Conservation (phyloP, 768 basidiomycete species). For the Leccinum obscurum region DNA sequence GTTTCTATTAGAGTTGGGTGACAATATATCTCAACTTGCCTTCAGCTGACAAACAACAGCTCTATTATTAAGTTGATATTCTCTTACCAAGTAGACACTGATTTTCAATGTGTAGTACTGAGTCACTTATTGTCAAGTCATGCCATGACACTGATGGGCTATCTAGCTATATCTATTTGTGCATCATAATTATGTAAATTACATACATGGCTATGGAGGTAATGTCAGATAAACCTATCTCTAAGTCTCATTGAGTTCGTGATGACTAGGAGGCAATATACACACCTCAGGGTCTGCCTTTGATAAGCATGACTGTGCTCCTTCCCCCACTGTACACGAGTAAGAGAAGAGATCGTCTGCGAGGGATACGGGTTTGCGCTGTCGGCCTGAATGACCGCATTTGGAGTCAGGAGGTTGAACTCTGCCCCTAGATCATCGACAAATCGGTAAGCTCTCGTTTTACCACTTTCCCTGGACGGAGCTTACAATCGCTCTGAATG, state of each 20-base stretch:
- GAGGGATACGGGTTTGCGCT: conserved; percentile 3
- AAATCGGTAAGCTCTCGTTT: neutral
- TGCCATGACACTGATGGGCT: neutral
- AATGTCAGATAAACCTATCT: neutral
- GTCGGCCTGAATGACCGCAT: neutral
- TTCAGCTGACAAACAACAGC: neutral
- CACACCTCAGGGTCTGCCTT: conserved; percentile 5
- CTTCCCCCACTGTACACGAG: neutral
- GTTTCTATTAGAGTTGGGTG: neutral
- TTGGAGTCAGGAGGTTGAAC: conserved; percentile 4
- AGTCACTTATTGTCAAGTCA: neutral
- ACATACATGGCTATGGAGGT: neutral
- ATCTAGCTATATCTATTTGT: neutral
- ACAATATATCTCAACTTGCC: neutral
- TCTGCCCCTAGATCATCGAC: conserved; percentile 5
- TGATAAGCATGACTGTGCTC: conserved; percentile 3
- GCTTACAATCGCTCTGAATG: conserved; percentile 11
- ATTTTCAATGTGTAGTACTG: neutral
- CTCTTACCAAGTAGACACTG: neutral
- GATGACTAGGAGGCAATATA: neutral
- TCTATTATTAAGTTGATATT: neutral
- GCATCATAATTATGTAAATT: neutral
- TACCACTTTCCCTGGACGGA: neutral
- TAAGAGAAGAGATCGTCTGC: neutral
- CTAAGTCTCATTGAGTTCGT: neutral